Base-by-base conservation (phyloP, 2,329 filamentous ascomycete genomes). In the Fusarium siculi region DNA sequence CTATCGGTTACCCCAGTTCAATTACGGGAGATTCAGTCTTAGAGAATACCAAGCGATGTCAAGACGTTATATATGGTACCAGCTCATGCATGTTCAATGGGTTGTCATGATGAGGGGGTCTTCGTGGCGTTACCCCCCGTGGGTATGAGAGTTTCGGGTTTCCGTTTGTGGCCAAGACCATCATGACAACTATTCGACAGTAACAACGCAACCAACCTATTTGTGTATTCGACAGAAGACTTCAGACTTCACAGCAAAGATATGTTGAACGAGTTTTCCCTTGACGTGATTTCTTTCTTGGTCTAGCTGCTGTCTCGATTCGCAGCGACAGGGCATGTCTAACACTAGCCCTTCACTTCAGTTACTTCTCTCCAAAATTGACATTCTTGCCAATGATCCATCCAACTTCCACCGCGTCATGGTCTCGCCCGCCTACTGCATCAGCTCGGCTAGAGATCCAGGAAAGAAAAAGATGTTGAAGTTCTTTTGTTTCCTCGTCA, bases 381-480 rank as follows among this genome's bases (percentile, higher is more conserved):
- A 62, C 28, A 57, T 52, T 44, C 40, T 62, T 43, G 37, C 59
- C 47, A 54, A 60, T 55, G 63, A 73, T 55, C 52, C 42, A 69
- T 76, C 72, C 75, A 73, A 64, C 68, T 53, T 69, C 66, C 59
- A 64, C 62, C 60, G 42, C 55, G 58, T 61, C 63, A 69, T 76
- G 62, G 69, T 70, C 75, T 74, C 73, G 71, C 76, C 74, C 74
- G 70, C 74, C 74, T 79, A 79, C 79, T 81, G 81, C 80, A 81
- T 74, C 68, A 80, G 80, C 77, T 83, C 77, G 80, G 82, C 82
- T 81, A 81, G 81, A 82, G 80, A 82, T 82, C 80, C 74, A 80
- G 81, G 81, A 81, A 81, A 80, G 76, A 80, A 84, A 69, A 85
- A 84, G 82, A 84, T 84, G 83, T 85, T 85, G 83, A 85, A 85